Evolutionary conservation across 805 yeast genomes (phyloP).

Genomic region (Brettanomyces sp.): DNA sequence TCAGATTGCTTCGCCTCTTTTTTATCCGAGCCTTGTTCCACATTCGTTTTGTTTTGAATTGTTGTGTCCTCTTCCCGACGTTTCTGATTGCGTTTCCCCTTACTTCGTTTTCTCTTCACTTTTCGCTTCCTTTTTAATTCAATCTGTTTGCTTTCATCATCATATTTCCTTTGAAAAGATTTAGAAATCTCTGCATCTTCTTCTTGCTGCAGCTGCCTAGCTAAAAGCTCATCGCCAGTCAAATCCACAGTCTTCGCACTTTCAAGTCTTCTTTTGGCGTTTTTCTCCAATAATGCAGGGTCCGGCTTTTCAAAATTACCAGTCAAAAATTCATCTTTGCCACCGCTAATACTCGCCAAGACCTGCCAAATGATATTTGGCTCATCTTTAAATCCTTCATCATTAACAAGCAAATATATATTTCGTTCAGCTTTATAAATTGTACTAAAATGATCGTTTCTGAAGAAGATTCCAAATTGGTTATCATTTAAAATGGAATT

Average conservation of each 20-base stretch:
- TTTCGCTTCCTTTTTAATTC: background rate
- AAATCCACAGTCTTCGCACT: slow-evolving; percentile 9
- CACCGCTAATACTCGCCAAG: slow-evolving; percentile 56
- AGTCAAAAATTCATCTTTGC: slow-evolving; percentile 57
- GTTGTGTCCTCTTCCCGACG: background rate
- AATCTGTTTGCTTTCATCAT: slow-evolving; percentile 2
- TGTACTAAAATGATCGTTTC: slow-evolving; percentile 86
- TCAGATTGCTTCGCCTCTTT: too few species aligned
- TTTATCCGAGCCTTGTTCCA: too few species aligned
- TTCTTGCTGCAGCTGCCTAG: slow-evolving; percentile 23
- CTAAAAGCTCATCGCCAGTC: slow-evolving; percentile 18
- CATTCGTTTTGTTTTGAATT: too few species aligned
- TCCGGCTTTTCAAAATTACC: slow-evolving; percentile 48
- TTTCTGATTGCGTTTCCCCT: background rate
- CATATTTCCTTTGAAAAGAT: slow-evolving; percentile 16
- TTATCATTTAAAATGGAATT: slow-evolving; percentile 27
- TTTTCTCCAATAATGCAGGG: slow-evolving; percentile 1
- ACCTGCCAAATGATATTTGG: slow-evolving; percentile 75
- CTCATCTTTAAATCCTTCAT: slow-evolving; percentile 45
- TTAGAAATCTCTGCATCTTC: slow-evolving; percentile 25
- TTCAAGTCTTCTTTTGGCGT: background rate
- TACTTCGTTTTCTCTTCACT: background rate
- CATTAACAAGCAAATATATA: slow-evolving; percentile 65
- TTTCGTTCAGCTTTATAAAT: slow-evolving; percentile 39
- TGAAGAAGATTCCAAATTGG: slow-evolving; percentile 62